Evolutionary conservation across 1,284 basidiomycete genomes (phyloP).

Genomic region (Hymenochaete sp.): DNA sequence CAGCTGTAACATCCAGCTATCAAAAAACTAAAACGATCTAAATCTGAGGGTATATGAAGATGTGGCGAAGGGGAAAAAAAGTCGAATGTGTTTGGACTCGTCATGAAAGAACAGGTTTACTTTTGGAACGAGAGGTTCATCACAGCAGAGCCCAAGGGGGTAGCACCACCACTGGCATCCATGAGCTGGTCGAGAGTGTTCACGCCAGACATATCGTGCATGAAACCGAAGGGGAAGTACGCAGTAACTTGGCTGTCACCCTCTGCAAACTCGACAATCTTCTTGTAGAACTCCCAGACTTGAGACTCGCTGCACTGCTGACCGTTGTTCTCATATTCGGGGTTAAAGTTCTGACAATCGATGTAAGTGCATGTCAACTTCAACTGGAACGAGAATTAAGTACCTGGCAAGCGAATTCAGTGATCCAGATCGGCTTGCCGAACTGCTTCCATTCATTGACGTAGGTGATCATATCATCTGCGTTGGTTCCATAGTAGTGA

Average conservation of each 20-base stretch:
- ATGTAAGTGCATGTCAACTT: slow-evolving; percentile 5
- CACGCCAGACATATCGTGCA: slow-evolving; percentile 63
- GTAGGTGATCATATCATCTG: slow-evolving; percentile 43
- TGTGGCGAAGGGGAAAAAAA: too few species aligned
- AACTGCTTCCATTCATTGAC: slow-evolving; percentile 42
- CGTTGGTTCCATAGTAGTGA: slow-evolving; percentile 55
- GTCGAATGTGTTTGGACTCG: too few species aligned
- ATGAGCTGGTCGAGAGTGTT: slow-evolving; percentile 55
- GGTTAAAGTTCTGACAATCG: slow-evolving; percentile 49
- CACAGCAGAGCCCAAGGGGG: slow-evolving; percentile 36
- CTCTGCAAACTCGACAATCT: slow-evolving; percentile 50
- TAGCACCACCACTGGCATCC: slow-evolving; percentile 34
- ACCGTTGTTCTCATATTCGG: slow-evolving; percentile 27
- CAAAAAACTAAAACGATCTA: too few species aligned
- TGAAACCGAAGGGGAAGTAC: slow-evolving; percentile 67
- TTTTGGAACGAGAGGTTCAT: slow-evolving; percentile 29
- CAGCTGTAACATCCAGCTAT: neutral
- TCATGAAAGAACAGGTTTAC: slow-evolving; percentile 2
- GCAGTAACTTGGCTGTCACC: slow-evolving; percentile 41
- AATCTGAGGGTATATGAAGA: too few species aligned
- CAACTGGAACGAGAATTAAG: slow-evolving; percentile 9
- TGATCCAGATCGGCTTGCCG: slow-evolving; percentile 46
- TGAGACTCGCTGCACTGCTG: slow-evolving; percentile 41
- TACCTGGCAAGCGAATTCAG: slow-evolving; percentile 64
- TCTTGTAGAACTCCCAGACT: slow-evolving; percentile 49